These are phyloP conservation scores for Pichia sp. DNA, from an alignment of 1,139 yeast species.

Conservation along the genomic window DNA sequence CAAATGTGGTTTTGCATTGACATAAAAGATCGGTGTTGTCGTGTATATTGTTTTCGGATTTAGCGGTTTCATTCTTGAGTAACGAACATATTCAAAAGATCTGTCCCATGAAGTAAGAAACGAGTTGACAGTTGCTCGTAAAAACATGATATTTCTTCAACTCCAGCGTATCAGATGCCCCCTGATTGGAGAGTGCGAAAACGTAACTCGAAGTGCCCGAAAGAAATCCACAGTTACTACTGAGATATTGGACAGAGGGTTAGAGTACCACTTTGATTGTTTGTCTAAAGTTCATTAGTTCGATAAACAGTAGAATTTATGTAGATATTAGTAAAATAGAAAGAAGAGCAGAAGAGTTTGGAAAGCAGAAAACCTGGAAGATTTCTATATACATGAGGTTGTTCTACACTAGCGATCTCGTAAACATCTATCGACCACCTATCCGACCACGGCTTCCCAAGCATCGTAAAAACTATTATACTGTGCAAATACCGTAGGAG, in stretches of 20 bases:
- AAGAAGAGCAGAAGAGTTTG: background rate
- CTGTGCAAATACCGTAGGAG: background rate
- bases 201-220: no score
- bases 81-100: no score
- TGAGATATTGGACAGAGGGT: no score
- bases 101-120: no score
- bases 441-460: background rate
- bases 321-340: background rate
- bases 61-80: slow-evolving; percentile 16
- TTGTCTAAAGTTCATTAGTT: background rate
- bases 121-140: no score
- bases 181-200: no score
- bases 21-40: slow-evolving; percentile 94
- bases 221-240: no score
- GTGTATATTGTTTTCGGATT: slow-evolving; percentile 42
- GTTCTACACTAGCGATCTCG: background rate
- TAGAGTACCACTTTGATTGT: no score
- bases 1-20: slow-evolving; percentile 91
- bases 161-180: no score
- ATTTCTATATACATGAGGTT: background rate
- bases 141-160: no score
- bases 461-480: background rate
- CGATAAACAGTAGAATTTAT: background rate
- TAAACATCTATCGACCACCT: background rate
- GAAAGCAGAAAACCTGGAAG: background rate